Conservation (phyloP, 2,329 filamentous ascomycete species). For the Arthrobotrys conoides region DNA sequence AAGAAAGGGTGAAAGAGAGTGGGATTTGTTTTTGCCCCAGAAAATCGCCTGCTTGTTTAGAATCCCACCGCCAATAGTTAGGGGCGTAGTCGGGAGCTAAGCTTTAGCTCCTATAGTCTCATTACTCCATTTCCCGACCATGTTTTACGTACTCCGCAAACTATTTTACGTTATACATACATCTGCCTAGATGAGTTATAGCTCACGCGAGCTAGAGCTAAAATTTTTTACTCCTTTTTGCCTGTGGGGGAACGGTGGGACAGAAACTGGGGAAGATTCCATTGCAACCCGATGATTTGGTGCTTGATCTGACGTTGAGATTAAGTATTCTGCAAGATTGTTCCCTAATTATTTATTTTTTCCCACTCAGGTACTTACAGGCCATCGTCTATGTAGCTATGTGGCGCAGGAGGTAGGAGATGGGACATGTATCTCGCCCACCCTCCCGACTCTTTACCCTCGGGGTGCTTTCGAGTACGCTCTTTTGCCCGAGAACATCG, state of each 20-base stretch:
- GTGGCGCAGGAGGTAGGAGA: constrained; percentile 51
- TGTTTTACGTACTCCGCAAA: constrained; percentile 50
- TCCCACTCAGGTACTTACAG: constrained; percentile 42
- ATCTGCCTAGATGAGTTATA: constrained; percentile 28
- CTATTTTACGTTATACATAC: constrained; percentile 60
- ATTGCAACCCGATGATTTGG: constrained; percentile 39
- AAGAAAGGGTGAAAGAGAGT: neutral
- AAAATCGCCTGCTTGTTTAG: constrained; percentile 21
- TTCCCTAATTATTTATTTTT: constrained; percentile 24
- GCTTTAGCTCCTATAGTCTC: constrained; percentile 26
- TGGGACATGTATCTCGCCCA: constrained; percentile 35
- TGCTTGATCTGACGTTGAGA: constrained; percentile 56
- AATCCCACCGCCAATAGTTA: neutral
- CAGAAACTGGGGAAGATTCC: constrained; percentile 8
- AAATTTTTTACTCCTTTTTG: constrained; percentile 19
- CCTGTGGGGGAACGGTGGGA: constrained; percentile 27
- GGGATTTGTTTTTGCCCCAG: neutral
- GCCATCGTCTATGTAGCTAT: constrained; percentile 39
- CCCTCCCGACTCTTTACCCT: constrained; percentile 18
- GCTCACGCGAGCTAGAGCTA: constrained; percentile 40
- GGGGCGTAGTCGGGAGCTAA: constrained; percentile 32
- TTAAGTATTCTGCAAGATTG: constrained; percentile 61
- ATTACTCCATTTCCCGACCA: constrained; percentile 41
- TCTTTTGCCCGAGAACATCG: constrained; percentile 37
- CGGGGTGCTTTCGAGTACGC: constrained; percentile 24